Evolutionary conservation across 164 flowering plant species (phyloP), one percentile per base, ranked within the genome.

Genomic region (Liquidambar formosana): DNA sequence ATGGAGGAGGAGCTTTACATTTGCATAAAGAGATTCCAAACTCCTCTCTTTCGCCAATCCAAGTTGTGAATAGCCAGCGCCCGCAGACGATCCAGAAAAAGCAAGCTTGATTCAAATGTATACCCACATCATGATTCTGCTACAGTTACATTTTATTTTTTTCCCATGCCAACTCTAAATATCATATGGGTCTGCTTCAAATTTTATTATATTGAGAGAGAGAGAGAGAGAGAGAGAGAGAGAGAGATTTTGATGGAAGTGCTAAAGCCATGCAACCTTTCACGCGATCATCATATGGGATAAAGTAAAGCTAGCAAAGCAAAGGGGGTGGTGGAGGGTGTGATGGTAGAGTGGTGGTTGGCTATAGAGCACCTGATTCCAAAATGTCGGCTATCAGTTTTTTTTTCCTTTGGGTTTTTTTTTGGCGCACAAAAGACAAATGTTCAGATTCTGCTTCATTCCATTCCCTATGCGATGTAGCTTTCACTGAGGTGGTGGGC

Each of bases 201-300:
- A 15, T 49, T 49, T n/a, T n/a, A n/a, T 49, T 49, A 16, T 49
- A 49, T 49, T n/a, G n/a, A n/a, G n/a, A n/a, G n/a, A n/a, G n/a
- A n/a, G 16, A 22, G 11, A 22, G 11, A 22, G 26, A 54, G 27
- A n/a, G 58, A 65, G 25, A 51, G 58, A 51, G 46, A 45, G 57
- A 63, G 10, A 33, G n/a, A 49, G 54, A 19, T 23, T 41, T n/a
- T n/a, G 21, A 61, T 44, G 61, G 67, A 63, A 63, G 71, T 51
- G 43, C 45, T 54, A 70, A 75, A 75, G 73, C 73, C 73, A 75
- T 75, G 73, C 66, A 70, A 65, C 77, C 77, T 75, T 75, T 70
- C 73, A 75, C 63, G 59, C 73, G 57, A 65, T 65, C 49, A 61
- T 61, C 22, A n/a, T 11, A 13, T 19, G 59, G 18, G 18, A 19